phyloP scores from a whole-genome alignment of 2,329 filamentous ascomycete species.

The Fusarium sp. region DNA sequence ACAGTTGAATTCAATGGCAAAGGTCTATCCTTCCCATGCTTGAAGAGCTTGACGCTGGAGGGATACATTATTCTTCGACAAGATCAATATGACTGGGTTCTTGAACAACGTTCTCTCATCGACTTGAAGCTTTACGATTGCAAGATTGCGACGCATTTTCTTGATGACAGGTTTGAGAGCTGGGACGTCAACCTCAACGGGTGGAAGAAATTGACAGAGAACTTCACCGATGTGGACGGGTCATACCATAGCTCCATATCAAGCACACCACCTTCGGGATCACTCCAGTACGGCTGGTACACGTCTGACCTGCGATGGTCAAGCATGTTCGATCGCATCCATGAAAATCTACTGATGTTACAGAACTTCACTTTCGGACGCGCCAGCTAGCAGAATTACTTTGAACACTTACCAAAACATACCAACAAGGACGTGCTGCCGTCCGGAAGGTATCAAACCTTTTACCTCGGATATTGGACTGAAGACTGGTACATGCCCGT shows the following conservation, averaged over 20 bases:
- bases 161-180: rapidly evolving
- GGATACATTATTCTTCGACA: slow-evolving; percentile 20
- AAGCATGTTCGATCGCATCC: slow-evolving; percentile 31
- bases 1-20: slow-evolving; percentile 33
- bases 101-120: slow-evolving; percentile 9
- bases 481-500: too few species aligned
- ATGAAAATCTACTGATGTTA: background rate
- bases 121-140: slow-evolving; percentile 16
- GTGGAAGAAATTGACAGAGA: slow-evolving; percentile 6
- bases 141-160: slow-evolving; percentile 6
- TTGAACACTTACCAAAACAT: too few species aligned
- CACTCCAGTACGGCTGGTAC: background rate
- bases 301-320: slow-evolving; percentile 26
- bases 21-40: slow-evolving; percentile 26
- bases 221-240: background rate
- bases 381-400: too few species aligned
- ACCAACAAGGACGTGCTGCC: too few species aligned
- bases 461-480: too few species aligned
- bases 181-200: background rate
- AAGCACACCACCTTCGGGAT: rapidly evolving
- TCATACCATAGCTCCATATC: rapidly evolving
- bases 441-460: too few species aligned
- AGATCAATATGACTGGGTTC: slow-evolving; percentile 40
- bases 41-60: slow-evolving; percentile 27
- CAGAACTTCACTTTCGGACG: background rate